These are phyloP conservation scores for Kwoniella shivajii DNA, from an alignment of 1,284 basidiomycete genomes.

Conservation along the genomic window DNA sequence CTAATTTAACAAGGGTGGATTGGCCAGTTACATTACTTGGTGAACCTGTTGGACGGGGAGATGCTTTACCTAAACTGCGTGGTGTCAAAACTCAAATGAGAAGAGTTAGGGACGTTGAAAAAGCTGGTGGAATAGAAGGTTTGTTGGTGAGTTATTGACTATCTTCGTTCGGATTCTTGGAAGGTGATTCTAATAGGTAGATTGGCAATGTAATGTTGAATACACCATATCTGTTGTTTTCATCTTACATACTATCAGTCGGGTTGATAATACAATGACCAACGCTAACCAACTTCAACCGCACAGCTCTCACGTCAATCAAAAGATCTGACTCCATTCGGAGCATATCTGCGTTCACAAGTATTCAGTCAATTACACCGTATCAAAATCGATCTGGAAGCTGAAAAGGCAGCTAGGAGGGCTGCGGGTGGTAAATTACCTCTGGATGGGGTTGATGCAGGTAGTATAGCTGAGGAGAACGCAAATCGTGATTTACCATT, in stretches of 20 bases:
- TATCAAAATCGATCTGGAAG: slow-evolving; percentile 13
- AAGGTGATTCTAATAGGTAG: too few species aligned
- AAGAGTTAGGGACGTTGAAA: slow-evolving; percentile 44
- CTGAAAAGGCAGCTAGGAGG: background rate
- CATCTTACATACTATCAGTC: background rate
- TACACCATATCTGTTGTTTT: too few species aligned
- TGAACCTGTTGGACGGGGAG: background rate
- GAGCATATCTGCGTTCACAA: slow-evolving; percentile 41
- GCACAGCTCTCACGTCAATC: slow-evolving; percentile 45
- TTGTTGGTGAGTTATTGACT: slow-evolving; percentile 45
- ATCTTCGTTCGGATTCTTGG: too few species aligned
- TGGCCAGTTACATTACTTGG: slow-evolving; percentile 38
- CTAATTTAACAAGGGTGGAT: slow-evolving; percentile 68
- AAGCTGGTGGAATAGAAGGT: slow-evolving; percentile 53
- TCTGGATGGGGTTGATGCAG: slow-evolving; percentile 6
- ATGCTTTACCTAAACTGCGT: slow-evolving; percentile 26
- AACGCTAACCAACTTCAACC: background rate
- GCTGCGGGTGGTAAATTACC: slow-evolving; percentile 1
- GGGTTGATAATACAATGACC: background rate
- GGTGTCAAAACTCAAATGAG: slow-evolving; percentile 46
- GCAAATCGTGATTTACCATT: slow-evolving; percentile 3
- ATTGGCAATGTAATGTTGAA: too few species aligned
- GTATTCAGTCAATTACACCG: slow-evolving; percentile 46
- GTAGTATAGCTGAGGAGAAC: slow-evolving; percentile 5
- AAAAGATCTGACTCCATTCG: slow-evolving; percentile 46